Base-by-base conservation (phyloP, 2,329 filamentous ascomycete genomes). In the Penicillium capsulatum region DNA sequence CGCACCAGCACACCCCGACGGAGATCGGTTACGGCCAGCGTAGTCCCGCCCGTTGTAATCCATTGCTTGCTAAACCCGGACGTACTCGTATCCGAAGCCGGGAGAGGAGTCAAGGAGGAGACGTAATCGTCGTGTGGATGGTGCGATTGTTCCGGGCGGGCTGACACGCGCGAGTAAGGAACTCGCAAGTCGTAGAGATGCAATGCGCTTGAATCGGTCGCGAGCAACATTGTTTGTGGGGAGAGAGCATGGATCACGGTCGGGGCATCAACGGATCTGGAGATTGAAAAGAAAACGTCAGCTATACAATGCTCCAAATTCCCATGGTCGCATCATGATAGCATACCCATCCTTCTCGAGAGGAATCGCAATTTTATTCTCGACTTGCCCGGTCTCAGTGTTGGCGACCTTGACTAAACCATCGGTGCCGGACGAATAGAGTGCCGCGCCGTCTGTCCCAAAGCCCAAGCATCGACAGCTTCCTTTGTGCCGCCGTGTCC, bases 51-150 rank as follows among this genome's bases (percentile, higher is more conserved):
- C 0, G 90, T 96, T 26, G 85, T 92, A 36, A 96, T 78, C 85
- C 89, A 98, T 68, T 97, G 91, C 67, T 95, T 95, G 55, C 86
- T 81, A 62, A 86, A 91, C 4, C 90, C 90, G 13, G 84, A 91
- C 0, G 88, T 95, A 63, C 85, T 92, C 40, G 84, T 80, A 19
- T 82, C 76, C 2, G 84, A 83, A 0, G 90, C 77, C 0, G 90
- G 89, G 0, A 98, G 77, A 1, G 90, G 82, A 1, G 86, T 85
- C 31, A 98, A 75, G 34, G 86, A 90, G 20, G 90, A 92, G 38
- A 98, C 80, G 65, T 95, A 96, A 69, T 97, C 91, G 54, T 86
- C 81, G 67, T 98, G 92, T 1, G 91, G 91, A 47, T 81, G 81
- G 60, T 91, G 83, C 7, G 87, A 89, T 58, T 90, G 85, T 15